Base-by-base conservation (phyloP, 345 rosid genomes). In the Populus tremula region DNA sequence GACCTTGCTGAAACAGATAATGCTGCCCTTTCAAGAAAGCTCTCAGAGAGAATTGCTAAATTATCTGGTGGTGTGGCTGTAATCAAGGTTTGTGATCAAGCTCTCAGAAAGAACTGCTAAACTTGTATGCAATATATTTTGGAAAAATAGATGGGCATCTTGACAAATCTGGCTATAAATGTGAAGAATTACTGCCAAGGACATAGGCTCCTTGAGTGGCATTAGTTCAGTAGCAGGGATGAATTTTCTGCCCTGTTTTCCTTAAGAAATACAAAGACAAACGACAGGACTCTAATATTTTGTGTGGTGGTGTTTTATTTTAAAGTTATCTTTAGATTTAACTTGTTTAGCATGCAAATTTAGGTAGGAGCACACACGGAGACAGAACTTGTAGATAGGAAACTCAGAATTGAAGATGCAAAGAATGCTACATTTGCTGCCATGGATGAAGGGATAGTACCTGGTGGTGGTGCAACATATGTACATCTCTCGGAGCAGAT, bases 361-460 rank as follows among this genome's bases (percentile, higher is more conserved):
- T 74, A 90, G 96, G 94, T 92, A 56, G 97, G 98, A 80, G 95
- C 94, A 41, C 90, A 91, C 81, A 91, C 96, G 25, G 98, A 92
- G 78, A 85, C 83, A 67, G 98, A 94, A 82, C 94, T 94, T 54
- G 98, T 91, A 86, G 98, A 94, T 75, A 87, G 89, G 77, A 94
- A 93, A 84, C 97, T 93, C 77, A 90, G 91, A 82, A 87, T 94
- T 71, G 97, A 91, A 81, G 97, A 94, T 82, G 94, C 97, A 5
- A 94, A 94, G 84, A 89, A 93, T 41, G 94, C 97, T 38, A 93
- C 98, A 47, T 93, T 89, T 84, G 97, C 98, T 77, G 98, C 98
- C 67, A 87, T 94, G 89, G 87, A 90, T 67, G 97, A 93, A 85
- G 97, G 98, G 70, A 85, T 93, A 76, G 93, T 91, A 47, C 97